Evolutionary conservation across 208 protist genomes (phyloP).

Genomic region (Strigomonas oncopelti): DNA sequence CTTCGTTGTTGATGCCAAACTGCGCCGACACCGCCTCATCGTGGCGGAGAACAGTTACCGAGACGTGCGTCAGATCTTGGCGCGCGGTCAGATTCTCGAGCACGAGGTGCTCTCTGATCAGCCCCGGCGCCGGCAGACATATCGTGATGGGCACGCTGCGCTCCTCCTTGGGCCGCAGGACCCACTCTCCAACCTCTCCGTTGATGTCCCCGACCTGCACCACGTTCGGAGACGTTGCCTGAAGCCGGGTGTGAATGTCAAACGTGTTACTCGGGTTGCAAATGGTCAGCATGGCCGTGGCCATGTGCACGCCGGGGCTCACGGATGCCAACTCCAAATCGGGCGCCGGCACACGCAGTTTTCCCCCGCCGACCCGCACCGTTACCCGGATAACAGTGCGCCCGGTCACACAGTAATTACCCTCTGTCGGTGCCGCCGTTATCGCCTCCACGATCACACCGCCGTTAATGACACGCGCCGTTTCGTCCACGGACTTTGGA

Average conservation of each 20-base stretch:
- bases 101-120: constrained; percentile 49
- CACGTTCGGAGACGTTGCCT: constrained; percentile 28
- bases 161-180: constrained; percentile 39
- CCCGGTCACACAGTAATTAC: constrained; percentile 41
- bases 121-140: constrained; percentile 44
- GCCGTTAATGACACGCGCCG: constrained; percentile 40
- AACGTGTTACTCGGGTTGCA: constrained; percentile 70
- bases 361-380: constrained; percentile 51
- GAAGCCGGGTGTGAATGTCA: constrained; percentile 33
- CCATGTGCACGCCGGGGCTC: constrained; percentile 23
- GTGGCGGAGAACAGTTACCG: constrained; percentile 39
- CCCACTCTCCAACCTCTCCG: constrained; percentile 26
- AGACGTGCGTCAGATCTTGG: constrained; percentile 51
- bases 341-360: constrained; percentile 32
- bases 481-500: constrained; percentile 36
- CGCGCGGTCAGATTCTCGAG: constrained; percentile 63
- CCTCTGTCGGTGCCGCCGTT: constrained; percentile 24
- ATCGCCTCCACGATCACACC: constrained; percentile 78
- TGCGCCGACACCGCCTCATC: constrained; percentile 43
- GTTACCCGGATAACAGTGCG: constrained; percentile 39
- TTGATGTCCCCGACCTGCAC: constrained; percentile 18
- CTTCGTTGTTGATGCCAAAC: constrained; percentile 4
- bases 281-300: constrained; percentile 36
- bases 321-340: constrained; percentile 54
- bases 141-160: constrained; percentile 39